Percentiles rank a stretch among this genome's conserved stretches.
Conservation (phyloP, 2,329 filamentous ascomycete genomes). For the Monilinia vaccinii-corymbosi region DNA sequence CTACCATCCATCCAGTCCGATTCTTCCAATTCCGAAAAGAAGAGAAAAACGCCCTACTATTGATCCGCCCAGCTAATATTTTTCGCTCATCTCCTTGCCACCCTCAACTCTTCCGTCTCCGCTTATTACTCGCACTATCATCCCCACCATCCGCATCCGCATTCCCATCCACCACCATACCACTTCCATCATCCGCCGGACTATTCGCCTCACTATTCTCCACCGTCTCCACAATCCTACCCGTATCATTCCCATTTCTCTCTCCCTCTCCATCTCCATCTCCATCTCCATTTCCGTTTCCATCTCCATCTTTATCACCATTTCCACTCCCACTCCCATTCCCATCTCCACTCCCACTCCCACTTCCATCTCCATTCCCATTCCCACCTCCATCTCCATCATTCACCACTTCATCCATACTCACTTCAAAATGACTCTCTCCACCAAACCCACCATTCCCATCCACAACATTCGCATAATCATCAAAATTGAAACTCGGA, state of each 20-base stretch:
- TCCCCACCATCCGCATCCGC: not conserved
- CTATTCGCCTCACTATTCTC: slow-evolving; percentile 19
- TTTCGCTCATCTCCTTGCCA: not conserved
- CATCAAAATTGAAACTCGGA: slow-evolving; percentile 16
- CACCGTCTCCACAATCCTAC: slow-evolving; percentile 16
- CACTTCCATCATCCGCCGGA: slow-evolving; percentile 12
- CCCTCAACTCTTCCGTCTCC: slow-evolving; percentile 19
- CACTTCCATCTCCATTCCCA: not conserved
- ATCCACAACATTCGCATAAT: slow-evolving; percentile 12
- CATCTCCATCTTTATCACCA: not conserved
- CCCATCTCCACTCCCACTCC: slow-evolving; percentile 1
- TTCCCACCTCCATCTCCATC: slow-evolving; percentile 10
- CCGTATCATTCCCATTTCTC: not conserved
- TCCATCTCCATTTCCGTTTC: not conserved
- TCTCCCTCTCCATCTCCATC: not conserved
- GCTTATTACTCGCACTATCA: slow-evolving; percentile 17
- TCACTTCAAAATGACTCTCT: slow-evolving; percentile 25
- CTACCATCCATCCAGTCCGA: not conserved
- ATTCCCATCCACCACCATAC: not conserved
- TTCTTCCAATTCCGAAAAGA: not conserved
- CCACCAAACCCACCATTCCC: slow-evolving; percentile 3
- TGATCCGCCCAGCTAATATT: not conserved
- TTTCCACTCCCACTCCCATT: slow-evolving; percentile 3
- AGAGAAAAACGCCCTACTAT: not conserved
- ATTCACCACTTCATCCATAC: slow-evolving; percentile 22